Evolutionary conservation across 352 stramenopile genomes (phyloP).

Genomic region (Phytophthora sp.): DNA sequence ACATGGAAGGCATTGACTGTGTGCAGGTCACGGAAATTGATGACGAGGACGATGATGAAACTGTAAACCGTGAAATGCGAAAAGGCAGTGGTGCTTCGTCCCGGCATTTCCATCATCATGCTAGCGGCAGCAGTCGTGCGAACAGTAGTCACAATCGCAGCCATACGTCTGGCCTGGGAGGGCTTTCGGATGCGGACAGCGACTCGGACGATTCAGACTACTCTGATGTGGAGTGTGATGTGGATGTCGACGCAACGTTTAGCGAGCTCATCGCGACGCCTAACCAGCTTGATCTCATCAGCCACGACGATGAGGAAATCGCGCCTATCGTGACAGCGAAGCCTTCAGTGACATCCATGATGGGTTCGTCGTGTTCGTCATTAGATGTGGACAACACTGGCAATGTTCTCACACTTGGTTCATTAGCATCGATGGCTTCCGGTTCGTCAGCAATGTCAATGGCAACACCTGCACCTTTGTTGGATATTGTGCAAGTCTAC

Average conservation of each 20-base stretch:
- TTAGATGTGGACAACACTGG: constrained; percentile 34
- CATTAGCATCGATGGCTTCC: constrained; percentile 33
- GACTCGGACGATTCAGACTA: constrained; percentile 76
- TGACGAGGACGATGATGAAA: constrained; percentile 76
- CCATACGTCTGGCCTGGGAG: constrained; percentile 30
- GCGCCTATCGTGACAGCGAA: constrained; percentile 43
- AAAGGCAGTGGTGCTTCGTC: constrained; percentile 44
- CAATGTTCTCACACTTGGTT: constrained; percentile 23
- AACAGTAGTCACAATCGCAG: constrained; percentile 43
- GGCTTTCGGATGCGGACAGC: constrained; percentile 41
- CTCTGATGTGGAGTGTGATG: constrained; percentile 82
- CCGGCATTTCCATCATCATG: constrained; percentile 40
- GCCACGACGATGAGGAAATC: constrained; percentile 74
- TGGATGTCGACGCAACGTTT: constrained; percentile 89
- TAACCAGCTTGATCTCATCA: constrained; percentile 58
- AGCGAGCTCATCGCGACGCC: constrained; percentile 79
- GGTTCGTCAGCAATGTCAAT: constrained; percentile 23
- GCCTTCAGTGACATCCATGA: constrained; percentile 30
- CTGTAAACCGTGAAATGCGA: constrained; percentile 36
- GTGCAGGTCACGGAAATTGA: constrained; percentile 79
- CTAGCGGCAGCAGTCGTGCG: constrained; percentile 35
- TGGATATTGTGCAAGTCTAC: constrained; percentile 83
- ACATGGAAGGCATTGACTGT: constrained; percentile 80
- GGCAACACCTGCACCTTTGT: constrained; percentile 3
- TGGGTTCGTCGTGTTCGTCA: constrained; percentile 36